These are phyloP conservation scores for Capsaspora owczarzaki DNA, from an alignment of 78 protist species.

Conservation along the genomic window DNA sequence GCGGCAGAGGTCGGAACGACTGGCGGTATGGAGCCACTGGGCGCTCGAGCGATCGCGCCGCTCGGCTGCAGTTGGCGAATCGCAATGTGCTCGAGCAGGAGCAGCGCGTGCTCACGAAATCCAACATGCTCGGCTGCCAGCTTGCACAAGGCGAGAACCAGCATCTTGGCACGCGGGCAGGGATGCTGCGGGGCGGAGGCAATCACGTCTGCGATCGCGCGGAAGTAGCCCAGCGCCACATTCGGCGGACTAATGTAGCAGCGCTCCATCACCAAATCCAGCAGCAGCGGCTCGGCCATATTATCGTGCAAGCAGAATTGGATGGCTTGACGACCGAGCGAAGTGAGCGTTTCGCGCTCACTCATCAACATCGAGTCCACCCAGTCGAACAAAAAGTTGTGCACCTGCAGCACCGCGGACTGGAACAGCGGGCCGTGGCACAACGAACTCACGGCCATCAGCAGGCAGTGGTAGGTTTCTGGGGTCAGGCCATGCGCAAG, in stretches of 20 bases:
- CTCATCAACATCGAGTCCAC: background rate
- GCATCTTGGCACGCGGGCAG: background rate
- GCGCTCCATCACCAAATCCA: background rate
- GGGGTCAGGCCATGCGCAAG: too few species aligned
- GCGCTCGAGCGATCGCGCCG: too few species aligned
- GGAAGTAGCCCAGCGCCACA: background rate
- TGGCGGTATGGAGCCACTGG: too few species aligned
- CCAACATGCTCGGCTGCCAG: background rate
- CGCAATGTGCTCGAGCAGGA: background rate
- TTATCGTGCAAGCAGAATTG: background rate
- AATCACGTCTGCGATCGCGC: background rate
- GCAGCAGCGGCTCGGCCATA: background rate
- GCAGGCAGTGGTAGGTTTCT: too few species aligned
- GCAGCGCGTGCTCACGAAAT: background rate
- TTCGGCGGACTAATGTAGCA: background rate
- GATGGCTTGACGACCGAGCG: background rate
- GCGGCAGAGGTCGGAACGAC: too few species aligned
- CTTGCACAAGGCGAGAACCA: background rate
- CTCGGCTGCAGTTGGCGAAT: too few species aligned
- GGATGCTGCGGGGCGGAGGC: background rate
- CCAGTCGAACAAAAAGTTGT: background rate
- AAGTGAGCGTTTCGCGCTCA: background rate
- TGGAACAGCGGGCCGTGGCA: background rate
- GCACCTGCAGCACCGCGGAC: background rate
- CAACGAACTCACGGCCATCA: background rate